Conservation (phyloP, 441 rosid genomes). For the Codiaeum variegatum region DNA sequence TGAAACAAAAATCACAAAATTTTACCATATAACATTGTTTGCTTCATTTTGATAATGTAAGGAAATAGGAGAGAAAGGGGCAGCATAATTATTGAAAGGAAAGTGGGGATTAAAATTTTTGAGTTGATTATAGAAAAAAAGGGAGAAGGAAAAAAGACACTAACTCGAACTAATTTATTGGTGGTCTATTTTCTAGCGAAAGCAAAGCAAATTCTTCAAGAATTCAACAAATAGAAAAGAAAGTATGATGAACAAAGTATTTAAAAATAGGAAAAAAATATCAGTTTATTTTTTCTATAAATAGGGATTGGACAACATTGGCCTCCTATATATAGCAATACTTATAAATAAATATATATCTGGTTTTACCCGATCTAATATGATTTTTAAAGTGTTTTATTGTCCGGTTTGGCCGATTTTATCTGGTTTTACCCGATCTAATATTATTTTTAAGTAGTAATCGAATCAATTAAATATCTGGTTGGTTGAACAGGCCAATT, state of each 20-base stretch:
- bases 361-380: too few species aligned
- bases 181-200: background rate
- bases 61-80: background rate
- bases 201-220: background rate
- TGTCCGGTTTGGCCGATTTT: too few species aligned
- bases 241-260: background rate
- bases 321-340: background rate
- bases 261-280: conserved; percentile 1
- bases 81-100: too few species aligned
- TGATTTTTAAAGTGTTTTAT: too few species aligned
- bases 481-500: too few species aligned
- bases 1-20: background rate
- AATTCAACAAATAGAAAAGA: background rate
- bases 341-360: too few species aligned
- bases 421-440: too few species aligned
- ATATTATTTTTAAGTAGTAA: too few species aligned
- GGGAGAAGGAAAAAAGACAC: background rate
- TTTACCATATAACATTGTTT: background rate
- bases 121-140: background rate
- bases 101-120: too few species aligned
- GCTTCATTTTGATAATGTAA: background rate
- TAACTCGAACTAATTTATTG: background rate
- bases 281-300: background rate
- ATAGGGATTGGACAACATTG: conserved; percentile 18
- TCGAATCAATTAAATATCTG: too few species aligned